Percentiles rank a stretch among this genome's conserved stretches.
Conservation (phyloP, 2,329 filamentous ascomycete species). For the Colletotrichum karsti region DNA sequence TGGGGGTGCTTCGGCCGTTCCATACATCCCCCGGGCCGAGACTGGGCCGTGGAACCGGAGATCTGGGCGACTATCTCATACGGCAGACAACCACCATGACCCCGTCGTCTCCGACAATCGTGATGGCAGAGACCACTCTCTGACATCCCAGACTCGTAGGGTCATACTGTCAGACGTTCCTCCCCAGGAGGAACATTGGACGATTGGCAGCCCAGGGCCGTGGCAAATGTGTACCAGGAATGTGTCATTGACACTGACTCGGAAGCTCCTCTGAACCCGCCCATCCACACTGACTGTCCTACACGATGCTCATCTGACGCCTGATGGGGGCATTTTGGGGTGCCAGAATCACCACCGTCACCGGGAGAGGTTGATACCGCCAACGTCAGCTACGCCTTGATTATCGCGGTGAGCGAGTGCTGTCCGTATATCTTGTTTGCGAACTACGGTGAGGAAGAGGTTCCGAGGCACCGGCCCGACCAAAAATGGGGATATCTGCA, state of each 20-base stretch:
- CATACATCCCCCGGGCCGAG: neutral
- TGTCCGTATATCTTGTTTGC: neutral
- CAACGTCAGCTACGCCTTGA: neutral
- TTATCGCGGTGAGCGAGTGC: neutral
- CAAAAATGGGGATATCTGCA: conserved; percentile 33
- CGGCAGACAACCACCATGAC: neutral
- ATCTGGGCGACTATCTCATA: neutral
- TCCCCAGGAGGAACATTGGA: neutral
- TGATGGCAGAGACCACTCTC: neutral
- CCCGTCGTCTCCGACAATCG: neutral
- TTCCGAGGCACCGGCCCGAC: neutral
- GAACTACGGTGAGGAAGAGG: neutral
- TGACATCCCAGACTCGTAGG: neutral
- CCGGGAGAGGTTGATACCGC: neutral
- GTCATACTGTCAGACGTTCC: conserved; percentile 13
- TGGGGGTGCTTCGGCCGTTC: neutral
- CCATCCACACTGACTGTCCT: neutral
- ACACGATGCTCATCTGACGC: neutral
- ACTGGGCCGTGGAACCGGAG: neutral
- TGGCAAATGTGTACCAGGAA: neutral
- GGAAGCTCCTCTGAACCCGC: neutral
- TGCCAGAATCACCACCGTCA: neutral
- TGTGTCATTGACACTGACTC: neutral
- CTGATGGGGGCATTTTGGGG: neutral
- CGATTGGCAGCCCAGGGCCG: neutral